A percentile compares a stretch with the other conserved stretches of the same genome.
Evolutionary conservation across 2,329 filamentous ascomycete species (phyloP).

Genomic region (Phaeomoniella chlamydospora): DNA sequence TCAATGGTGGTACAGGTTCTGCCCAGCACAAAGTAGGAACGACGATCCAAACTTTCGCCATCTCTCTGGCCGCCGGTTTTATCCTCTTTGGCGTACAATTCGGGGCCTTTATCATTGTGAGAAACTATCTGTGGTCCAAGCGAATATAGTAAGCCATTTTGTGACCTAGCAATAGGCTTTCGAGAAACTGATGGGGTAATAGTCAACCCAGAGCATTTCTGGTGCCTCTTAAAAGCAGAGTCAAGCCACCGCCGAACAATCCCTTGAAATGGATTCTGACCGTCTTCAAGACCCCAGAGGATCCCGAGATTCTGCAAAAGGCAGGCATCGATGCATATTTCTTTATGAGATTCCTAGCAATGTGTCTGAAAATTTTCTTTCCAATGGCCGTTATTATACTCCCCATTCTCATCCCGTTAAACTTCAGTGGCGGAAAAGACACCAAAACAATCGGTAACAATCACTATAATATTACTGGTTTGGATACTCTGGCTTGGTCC

Average conservation of each 20-base stretch:
- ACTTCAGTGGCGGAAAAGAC: slow-evolving; percentile 12
- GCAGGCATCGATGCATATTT: slow-evolving; percentile 16
- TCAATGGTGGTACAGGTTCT: too few species aligned
- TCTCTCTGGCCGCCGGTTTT: too few species aligned
- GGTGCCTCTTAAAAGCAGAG: slow-evolving; percentile 13
- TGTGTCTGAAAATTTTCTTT: slow-evolving; percentile 15
- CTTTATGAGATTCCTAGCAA: slow-evolving; percentile 13
- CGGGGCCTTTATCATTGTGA: too few species aligned
- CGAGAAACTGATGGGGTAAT: too few species aligned
- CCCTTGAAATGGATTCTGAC: slow-evolving; percentile 13
- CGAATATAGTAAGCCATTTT: too few species aligned
- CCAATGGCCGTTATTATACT: slow-evolving; percentile 14
- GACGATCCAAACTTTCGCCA: too few species aligned
- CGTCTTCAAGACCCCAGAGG: slow-evolving; percentile 13
- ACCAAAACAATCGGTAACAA: slow-evolving; percentile 9
- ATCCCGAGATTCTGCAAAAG: slow-evolving; percentile 6
- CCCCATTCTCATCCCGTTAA: slow-evolving; percentile 15
- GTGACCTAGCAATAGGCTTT: too few species aligned
- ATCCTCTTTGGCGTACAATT: too few species aligned
- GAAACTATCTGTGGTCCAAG: too few species aligned
- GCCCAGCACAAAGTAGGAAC: too few species aligned
- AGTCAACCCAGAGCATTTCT: slow-evolving; percentile 15
- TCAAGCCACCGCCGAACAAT: slow-evolving; percentile 13
- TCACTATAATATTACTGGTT: slow-evolving; percentile 14
- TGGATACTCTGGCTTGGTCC: slow-evolving; percentile 16